Conservation (phyloP, 1,139 yeast genomes). For the Debaryomycetaceae sp. region DNA sequence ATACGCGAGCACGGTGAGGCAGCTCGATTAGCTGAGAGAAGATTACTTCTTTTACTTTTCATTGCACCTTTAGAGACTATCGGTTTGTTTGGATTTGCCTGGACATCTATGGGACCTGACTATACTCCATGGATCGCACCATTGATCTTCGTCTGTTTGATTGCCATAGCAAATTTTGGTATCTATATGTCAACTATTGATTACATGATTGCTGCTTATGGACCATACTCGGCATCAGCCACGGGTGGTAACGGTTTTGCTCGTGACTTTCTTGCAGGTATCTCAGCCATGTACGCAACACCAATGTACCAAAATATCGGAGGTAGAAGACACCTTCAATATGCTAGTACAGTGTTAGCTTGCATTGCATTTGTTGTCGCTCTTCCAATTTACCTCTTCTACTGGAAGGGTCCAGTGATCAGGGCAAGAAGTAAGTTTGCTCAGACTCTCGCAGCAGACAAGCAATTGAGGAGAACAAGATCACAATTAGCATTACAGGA, state of each 20-base stretch:
- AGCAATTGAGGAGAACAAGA: constrained; percentile 12
- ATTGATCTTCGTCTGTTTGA: constrained; percentile 27
- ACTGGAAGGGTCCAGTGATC: constrained; percentile 27
- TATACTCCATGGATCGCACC: constrained; percentile 34
- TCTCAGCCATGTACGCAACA: constrained; percentile 32
- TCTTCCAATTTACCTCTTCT: constrained; percentile 25
- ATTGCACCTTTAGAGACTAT: constrained; percentile 31
- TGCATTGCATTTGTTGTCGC: constrained; percentile 27
- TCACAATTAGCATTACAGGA: background rate
- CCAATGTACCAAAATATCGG: constrained; percentile 31
- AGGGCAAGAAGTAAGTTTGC: constrained; percentile 24
- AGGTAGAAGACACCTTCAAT: constrained; percentile 23
- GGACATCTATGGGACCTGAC: constrained; percentile 34
- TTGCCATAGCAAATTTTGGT: constrained; percentile 33
- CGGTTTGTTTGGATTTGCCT: constrained; percentile 36
- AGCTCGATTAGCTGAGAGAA: constrained; percentile 23
- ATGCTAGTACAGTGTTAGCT: constrained; percentile 34
- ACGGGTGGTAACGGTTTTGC: constrained; percentile 41
- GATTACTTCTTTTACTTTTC: constrained; percentile 20
- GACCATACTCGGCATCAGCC: constrained; percentile 38
- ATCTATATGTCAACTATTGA: constrained; percentile 38
- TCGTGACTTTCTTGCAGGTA: constrained; percentile 36
- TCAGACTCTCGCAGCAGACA: constrained; percentile 27
- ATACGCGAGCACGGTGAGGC: constrained; percentile 18
- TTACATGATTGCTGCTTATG: constrained; percentile 37